Percentiles rank a stretch among this genome's conserved stretches.
Evolutionary conservation across 257 asterid species (phyloP).

Genomic region (Anisodus tanguticus): DNA sequence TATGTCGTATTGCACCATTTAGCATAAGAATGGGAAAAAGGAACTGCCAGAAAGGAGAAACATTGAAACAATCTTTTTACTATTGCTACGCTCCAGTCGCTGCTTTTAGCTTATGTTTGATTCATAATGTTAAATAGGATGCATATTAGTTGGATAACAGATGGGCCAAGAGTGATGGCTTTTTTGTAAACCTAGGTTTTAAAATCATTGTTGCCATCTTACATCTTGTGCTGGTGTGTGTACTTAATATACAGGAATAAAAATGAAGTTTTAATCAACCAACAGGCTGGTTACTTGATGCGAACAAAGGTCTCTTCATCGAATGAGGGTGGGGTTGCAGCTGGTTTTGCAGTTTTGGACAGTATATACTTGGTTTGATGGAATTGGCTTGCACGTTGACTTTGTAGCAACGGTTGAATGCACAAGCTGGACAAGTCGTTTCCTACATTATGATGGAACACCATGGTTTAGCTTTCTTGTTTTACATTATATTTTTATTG

Average conservation of each 20-base stretch:
- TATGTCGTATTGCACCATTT: no score
- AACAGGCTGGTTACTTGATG: constrained; percentile 79
- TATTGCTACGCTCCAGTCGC: not conserved
- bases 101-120: not conserved
- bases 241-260: constrained; percentile 54
- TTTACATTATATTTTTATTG: not conserved
- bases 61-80: not conserved
- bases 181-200: not conserved
- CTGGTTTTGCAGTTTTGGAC: constrained; percentile 93
- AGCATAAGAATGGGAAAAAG: no score
- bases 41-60: not conserved
- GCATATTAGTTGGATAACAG: not conserved
- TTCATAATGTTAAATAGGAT: not conserved
- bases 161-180: not conserved
- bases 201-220: no score
- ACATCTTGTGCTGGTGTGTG: not conserved
- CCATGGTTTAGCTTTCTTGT: not conserved
- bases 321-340: constrained; percentile 96
- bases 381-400: not conserved
- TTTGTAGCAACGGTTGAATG: not conserved
- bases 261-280: constrained; percentile 57
- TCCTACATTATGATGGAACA: not conserved
- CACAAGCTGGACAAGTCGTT: not conserved
- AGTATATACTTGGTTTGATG: constrained; percentile 80
- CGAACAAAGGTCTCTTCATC: constrained; percentile 96